Evolutionary conservation across 2,329 filamentous ascomycete species (phyloP).

Genomic region (Colletotrichum agaves): DNA sequence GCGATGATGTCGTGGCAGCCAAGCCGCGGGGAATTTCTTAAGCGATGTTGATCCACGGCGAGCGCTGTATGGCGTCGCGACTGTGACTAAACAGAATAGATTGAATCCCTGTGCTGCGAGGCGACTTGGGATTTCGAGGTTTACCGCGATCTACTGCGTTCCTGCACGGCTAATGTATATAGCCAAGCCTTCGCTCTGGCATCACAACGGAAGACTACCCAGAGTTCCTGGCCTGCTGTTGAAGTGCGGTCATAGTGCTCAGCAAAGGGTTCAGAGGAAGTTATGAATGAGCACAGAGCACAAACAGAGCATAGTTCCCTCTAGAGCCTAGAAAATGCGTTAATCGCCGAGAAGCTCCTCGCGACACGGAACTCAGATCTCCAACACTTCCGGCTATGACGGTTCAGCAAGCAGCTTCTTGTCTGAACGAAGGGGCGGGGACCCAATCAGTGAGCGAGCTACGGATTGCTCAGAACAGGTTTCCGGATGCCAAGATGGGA

Average conservation of each 20-base stretch:
- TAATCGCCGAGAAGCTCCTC: constrained; percentile 11
- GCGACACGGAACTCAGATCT: constrained; percentile 14
- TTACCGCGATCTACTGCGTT: not conserved
- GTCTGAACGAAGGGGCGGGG: not conserved
- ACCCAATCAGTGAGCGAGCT: constrained; percentile 11
- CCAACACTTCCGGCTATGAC: constrained; percentile 17
- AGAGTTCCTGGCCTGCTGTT: not conserved
- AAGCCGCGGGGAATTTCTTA: constrained; percentile 26
- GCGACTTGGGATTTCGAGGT: not conserved
- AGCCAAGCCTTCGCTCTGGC: constrained; percentile 20
- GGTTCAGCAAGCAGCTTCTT: constrained; percentile 16
- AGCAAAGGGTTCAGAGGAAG: not conserved
- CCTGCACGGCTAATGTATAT: constrained; percentile 9
- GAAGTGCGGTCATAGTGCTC: not conserved
- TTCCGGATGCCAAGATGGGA: constrained; percentile 35
- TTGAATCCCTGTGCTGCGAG: not conserved
- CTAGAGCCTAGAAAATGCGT: not conserved
- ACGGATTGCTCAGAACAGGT: constrained; percentile 18
- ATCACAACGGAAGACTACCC: not conserved
- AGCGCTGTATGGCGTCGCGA: not conserved
- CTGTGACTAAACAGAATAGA: not conserved
- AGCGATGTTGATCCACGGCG: constrained; percentile 32
- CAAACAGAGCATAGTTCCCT: not conserved
- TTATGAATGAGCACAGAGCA: not conserved
- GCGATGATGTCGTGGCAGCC: constrained; percentile 1